A percentile compares a stretch with the other conserved stretches of the same genome.
Conservation (phyloP, 345 rosid genomes). For the Luvunga scandens region DNA sequence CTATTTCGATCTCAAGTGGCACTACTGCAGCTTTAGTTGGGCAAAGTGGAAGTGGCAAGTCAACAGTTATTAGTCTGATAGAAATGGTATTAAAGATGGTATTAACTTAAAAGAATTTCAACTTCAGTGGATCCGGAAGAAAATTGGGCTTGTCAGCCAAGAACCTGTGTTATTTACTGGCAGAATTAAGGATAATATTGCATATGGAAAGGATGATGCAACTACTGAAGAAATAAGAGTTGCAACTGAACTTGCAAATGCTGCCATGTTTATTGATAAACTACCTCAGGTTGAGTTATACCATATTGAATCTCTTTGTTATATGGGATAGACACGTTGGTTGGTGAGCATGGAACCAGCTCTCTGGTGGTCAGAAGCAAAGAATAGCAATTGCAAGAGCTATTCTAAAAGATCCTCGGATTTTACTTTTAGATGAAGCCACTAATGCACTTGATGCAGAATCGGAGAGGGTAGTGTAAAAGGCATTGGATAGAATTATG, state of each 20-base stretch:
- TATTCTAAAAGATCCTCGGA: slow-evolving; percentile 16
- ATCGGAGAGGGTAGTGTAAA: no score
- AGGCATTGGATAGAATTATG: no score
- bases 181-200: slow-evolving; percentile 46
- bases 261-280: neutral
- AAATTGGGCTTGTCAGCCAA: slow-evolving; percentile 50
- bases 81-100: slow-evolving; percentile 47
- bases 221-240: neutral
- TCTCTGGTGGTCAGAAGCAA: slow-evolving; percentile 60
- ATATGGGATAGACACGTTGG: slow-evolving; percentile 48
- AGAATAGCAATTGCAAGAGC: slow-evolving; percentile 52
- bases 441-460: no score
- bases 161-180: slow-evolving; percentile 45
- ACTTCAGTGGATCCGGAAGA: slow-evolving; percentile 47
- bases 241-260: neutral
- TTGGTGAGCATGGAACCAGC: slow-evolving; percentile 55
- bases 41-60: slow-evolving; percentile 63
- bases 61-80: slow-evolving; percentile 37
- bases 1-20: slow-evolving; percentile 36
- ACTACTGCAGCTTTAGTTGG: slow-evolving; percentile 49
- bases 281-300: neutral
- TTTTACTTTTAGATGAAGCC: no score
- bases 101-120: slow-evolving; percentile 8
- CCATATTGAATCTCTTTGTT: neutral
- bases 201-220: slow-evolving; percentile 23